phyloP scores from a whole-genome alignment of 805 yeast genomes.

The Cyberlindnera mississippiensis region DNA sequence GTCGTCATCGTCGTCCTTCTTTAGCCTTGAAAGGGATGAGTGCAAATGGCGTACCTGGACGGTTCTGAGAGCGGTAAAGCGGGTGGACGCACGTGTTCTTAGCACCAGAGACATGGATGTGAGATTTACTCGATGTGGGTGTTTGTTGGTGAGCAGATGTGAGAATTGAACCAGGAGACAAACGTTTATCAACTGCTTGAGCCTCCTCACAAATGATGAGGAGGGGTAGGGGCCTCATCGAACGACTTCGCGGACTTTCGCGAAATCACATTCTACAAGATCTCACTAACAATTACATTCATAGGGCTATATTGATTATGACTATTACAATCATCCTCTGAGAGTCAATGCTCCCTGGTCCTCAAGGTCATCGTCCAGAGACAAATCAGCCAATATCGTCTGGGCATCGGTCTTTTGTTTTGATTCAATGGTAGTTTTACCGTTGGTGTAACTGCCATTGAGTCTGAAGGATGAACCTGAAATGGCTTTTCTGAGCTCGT shows the following conservation, averaged over 20 bases:
- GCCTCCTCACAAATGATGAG: too few species aligned
- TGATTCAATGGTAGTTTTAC: conserved; percentile 7
- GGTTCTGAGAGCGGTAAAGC: background rate
- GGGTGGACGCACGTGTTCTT: background rate
- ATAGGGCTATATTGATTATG: too few species aligned
- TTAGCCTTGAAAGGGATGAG: background rate
- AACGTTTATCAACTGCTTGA: too few species aligned
- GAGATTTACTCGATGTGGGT: background rate
- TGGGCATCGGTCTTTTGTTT: conserved; percentile 22
- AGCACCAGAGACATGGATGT: background rate
- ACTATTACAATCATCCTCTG: conserved; percentile 1
- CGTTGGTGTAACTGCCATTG: background rate
- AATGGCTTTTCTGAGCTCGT: conserved; percentile 25
- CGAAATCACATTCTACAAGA: too few species aligned
- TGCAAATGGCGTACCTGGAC: background rate
- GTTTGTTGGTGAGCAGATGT: background rate
- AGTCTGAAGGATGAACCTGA: conserved; percentile 15
- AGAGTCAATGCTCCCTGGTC: conserved; percentile 18
- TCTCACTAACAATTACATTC: background rate
- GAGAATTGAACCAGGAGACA: too few species aligned
- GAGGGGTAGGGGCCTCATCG: too few species aligned
- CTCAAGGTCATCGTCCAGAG: conserved; percentile 19
- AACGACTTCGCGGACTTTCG: too few species aligned
- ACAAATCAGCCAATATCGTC: conserved; percentile 23
- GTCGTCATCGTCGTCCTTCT: conserved; percentile 7